phyloP scores from a whole-genome alignment of 2,329 filamentous ascomycete genomes.

The Penicillium sp. region DNA sequence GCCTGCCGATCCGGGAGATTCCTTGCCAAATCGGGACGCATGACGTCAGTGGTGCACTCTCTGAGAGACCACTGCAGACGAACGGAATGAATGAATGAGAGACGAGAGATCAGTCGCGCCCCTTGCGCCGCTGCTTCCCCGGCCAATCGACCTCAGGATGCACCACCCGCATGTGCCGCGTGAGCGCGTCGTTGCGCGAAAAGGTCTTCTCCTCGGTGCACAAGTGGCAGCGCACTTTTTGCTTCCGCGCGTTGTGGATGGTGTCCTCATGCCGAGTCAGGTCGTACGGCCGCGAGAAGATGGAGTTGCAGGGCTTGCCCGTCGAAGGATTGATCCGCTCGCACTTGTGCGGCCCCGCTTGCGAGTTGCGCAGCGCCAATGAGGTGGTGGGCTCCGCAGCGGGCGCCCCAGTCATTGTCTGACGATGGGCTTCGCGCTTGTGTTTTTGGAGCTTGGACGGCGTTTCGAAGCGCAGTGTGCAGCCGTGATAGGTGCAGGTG shows the following conservation, averaged over 20 bases:
- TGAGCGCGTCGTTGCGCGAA: conserved; percentile 89
- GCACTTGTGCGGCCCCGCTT: conserved; percentile 90
- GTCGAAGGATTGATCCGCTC: conserved; percentile 92
- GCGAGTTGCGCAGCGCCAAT: conserved; percentile 67
- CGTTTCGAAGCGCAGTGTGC: conserved; percentile 81
- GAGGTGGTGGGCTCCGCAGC: conserved; percentile 41
- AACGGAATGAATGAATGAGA: no score
- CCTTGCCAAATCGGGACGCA: conserved; percentile 9
- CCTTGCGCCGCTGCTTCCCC: conserved; percentile 54
- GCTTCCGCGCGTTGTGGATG: conserved; percentile 90
- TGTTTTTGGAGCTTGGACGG: conserved; percentile 86
- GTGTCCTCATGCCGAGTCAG: conserved; percentile 95
- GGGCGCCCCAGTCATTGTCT: conserved; percentile 49
- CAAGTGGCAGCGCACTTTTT: conserved; percentile 87
- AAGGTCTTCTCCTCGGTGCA: conserved; percentile 98
- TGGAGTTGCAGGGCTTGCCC: conserved; percentile 87
- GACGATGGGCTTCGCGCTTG: conserved; percentile 87
- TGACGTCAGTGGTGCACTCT: conserved; percentile 3
- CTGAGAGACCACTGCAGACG: not conserved
- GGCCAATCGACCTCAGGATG: conserved; percentile 83
- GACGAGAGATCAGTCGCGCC: conserved; percentile 27
- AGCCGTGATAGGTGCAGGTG: conserved; percentile 93
- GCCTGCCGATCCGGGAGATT: conserved; percentile 14
- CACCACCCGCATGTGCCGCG: conserved; percentile 88
- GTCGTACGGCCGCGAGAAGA: conserved; percentile 95